phyloP scores from a whole-genome alignment of 176 grass and related monocot genomes.

The Rhynchospora pubera region DNA sequence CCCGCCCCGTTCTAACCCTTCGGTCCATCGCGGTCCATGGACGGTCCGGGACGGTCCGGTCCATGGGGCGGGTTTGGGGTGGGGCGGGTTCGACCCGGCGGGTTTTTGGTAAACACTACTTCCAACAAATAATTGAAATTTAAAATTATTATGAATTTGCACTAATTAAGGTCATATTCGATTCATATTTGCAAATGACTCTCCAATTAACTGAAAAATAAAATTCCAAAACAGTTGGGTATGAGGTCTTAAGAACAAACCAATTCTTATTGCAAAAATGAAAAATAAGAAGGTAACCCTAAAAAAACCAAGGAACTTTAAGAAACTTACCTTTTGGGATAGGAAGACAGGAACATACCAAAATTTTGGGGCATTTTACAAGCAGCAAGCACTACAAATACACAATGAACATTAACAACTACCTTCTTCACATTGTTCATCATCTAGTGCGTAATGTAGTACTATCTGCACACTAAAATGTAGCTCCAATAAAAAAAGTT shows the following conservation, averaged over 20 bases:
- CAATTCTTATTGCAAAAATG: background rate
- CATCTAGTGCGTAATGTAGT: conserved; percentile 95
- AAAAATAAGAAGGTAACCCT: background rate
- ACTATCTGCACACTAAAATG: conserved; percentile 98
- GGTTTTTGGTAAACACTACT: too few species aligned
- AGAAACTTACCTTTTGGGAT: background rate
- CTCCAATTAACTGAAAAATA: background rate
- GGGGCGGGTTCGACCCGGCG: too few species aligned
- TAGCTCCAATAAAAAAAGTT: conserved; percentile 45
- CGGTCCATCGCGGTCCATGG: too few species aligned
- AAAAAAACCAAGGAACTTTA: background rate
- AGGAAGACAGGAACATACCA: background rate
- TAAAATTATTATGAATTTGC: background rate
- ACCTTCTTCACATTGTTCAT: conserved; percentile 87
- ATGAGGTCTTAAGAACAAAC: background rate
- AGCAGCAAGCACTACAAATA: conserved; percentile 69
- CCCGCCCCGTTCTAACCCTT: too few species aligned
- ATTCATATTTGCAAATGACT: background rate
- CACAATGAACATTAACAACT: conserved; percentile 65
- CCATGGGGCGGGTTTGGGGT: too few species aligned
- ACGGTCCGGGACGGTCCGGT: too few species aligned
- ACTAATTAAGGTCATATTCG: too few species aligned
- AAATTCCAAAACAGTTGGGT: background rate
- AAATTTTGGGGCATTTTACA: conserved; percentile 48
- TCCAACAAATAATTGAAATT: conserved; percentile 28